These are phyloP conservation scores for Luffa acutangula DNA, from an alignment of 306 rosid species.

Conservation along the genomic window DNA sequence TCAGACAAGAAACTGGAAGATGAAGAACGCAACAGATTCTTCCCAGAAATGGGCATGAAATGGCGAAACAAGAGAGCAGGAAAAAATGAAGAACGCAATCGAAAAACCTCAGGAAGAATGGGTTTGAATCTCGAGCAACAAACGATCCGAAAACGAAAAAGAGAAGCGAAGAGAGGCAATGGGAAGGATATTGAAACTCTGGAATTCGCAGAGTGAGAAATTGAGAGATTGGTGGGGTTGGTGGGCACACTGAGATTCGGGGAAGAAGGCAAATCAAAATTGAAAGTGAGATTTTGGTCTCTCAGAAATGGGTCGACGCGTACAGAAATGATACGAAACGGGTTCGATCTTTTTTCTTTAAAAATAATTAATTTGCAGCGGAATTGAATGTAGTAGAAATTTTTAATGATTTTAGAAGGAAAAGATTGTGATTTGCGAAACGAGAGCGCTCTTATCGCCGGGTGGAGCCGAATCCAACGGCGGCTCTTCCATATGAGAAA, in stretches of 20 bases:
- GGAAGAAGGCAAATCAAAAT: not conserved
- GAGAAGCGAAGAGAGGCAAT: not conserved
- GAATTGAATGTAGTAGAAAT: not conserved
- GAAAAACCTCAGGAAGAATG: not conserved
- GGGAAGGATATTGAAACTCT: not conserved
- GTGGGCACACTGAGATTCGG: conserved; percentile 6
- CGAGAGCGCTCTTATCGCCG: conserved; percentile 7
- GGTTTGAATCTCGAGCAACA: not conserved
- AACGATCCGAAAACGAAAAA: not conserved
- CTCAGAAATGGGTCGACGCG: not conserved
- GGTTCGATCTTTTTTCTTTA: not conserved
- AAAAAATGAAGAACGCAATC: not conserved
- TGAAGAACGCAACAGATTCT: not conserved
- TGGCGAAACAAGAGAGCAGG: not conserved
- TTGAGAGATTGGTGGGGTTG: not conserved
- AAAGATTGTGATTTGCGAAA: not conserved
- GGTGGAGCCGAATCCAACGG: not conserved
- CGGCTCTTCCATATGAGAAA: not conserved
- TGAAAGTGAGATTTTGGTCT: conserved; percentile 1
- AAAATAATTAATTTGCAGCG: not conserved
- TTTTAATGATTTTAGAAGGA: not conserved
- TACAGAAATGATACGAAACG: not conserved
- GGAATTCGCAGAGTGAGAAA: not conserved
- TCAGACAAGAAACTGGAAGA: not conserved
- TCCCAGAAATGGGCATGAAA: not conserved